These are phyloP conservation scores for Talaromyces stipitatus DNA, from an alignment of 495 filamentous ascomycete species.

Conservation along the genomic window DNA sequence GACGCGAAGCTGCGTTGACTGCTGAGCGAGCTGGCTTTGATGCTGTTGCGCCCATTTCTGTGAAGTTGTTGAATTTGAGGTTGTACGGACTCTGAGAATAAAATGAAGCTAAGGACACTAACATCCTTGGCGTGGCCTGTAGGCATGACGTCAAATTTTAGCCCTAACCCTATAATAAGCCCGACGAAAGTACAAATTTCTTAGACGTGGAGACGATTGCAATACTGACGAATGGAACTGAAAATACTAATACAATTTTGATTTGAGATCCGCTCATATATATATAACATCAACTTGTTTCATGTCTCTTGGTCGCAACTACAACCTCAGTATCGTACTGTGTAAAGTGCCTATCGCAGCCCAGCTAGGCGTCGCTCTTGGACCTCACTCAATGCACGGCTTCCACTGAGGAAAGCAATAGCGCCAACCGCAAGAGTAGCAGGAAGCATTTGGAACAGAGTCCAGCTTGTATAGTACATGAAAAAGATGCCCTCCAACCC, in stretches of 20 bases:
- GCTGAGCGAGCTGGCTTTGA: constrained; percentile 56
- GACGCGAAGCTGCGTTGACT: constrained; percentile 39
- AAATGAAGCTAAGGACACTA: constrained; percentile 6
- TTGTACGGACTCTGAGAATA: neutral
- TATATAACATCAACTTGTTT: no score
- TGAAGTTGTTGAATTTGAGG: neutral
- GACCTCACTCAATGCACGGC: constrained; percentile 86
- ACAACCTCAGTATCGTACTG: no score
- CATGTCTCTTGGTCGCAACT: no score
- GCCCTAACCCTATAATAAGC: neutral
- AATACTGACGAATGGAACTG: no score
- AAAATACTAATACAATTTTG: no score
- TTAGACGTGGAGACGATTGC: neutral
- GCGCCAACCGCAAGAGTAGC: constrained; percentile 56
- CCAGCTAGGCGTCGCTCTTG: constrained; percentile 78
- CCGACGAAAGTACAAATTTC: neutral
- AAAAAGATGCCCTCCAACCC: constrained; percentile 88
- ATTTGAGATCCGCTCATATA: neutral
- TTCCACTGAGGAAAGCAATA: constrained; percentile 79
- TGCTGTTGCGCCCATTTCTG: constrained; percentile 51
- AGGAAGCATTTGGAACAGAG: constrained; percentile 82
- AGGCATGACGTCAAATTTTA: neutral
- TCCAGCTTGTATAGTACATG: constrained; percentile 92
- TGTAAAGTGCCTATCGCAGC: no score
- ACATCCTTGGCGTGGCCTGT: neutral